Percentiles rank a stretch among this genome's conserved stretches.
phyloP scores from a whole-genome alignment of 345 rosid species.

The Hibiscus syriacus region DNA sequence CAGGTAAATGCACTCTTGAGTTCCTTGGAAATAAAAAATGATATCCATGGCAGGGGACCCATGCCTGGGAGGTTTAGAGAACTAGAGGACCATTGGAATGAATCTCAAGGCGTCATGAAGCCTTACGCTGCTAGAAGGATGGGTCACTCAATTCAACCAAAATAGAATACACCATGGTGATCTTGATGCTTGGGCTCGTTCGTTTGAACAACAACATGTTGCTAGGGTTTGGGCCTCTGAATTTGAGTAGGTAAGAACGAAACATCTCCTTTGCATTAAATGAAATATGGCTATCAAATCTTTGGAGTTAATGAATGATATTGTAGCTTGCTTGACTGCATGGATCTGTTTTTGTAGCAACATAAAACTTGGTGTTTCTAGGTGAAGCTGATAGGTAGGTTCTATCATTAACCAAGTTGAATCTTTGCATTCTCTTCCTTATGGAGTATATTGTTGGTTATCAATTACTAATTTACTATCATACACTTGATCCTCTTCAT shows the following conservation, averaged over 20 bases:
- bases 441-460: background rate
- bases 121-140: constrained; percentile 60
- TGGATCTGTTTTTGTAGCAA: background rate
- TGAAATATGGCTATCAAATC: background rate
- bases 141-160: constrained; percentile 68
- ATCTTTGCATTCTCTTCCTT: background rate
- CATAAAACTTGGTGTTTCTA: background rate
- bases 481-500: background rate
- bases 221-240: constrained; percentile 90
- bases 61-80: constrained; percentile 71
- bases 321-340: background rate
- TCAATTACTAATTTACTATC: background rate
- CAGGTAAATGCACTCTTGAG: constrained; percentile 85
- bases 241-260: constrained; percentile 68
- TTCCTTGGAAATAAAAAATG: constrained; percentile 80
- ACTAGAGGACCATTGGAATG: constrained; percentile 93
- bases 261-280: background rate
- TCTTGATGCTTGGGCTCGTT: constrained; percentile 77
- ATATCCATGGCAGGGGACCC: constrained; percentile 58
- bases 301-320: background rate
- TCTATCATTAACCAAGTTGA: background rate
- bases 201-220: constrained; percentile 89
- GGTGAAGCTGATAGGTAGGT: background rate
- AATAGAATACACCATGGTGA: constrained; percentile 42
- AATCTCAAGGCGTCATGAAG: constrained; percentile 67